Evolutionary conservation across 176 grass and related monocot genomes (phyloP), one percentile per base, ranked within the genome.

Genomic region (Paspalum vaginatum): DNA sequence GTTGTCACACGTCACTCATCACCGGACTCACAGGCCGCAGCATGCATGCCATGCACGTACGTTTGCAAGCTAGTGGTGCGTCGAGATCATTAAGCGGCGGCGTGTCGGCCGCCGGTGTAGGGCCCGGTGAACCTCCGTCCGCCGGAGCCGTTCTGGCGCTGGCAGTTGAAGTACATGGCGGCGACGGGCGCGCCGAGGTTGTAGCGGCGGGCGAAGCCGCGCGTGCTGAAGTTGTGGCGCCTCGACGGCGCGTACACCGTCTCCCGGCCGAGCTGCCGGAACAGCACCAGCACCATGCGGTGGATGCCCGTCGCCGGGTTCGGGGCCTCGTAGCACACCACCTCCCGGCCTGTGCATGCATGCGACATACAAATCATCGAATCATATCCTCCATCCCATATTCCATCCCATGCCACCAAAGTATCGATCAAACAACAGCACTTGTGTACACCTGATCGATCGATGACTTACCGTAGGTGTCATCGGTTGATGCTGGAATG

Each of bases 401-500:
- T n/a, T n/a, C n/a, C n/a, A n/a, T n/a, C n/a, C n/a, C n/a, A n/a
- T n/a, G n/a, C n/a, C n/a, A n/a, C n/a, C n/a, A n/a, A n/a, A n/a
- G n/a, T n/a, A n/a, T n/a, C n/a, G n/a, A n/a, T n/a, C n/a, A 6
- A 6, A 42, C 9, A 47, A 48, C 46, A 49, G 12, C 2, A 15
- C 16, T 10, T 9, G 22, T 44, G 5, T 43, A 56, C 32, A 32
- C 3, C 2, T 32, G 32, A 1, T 32, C 1, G 32, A 32, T 32
- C n/a, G 32, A 32, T 32, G 32, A 32, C 94, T 87, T 48, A 98
- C 95, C 92, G 75, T 84, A 87, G 25, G 39, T 87, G 20, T 82
- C 59, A 77, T 94, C 88, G 6, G 90, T 98, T 26, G 95, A 92
- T 25, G 83, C 92, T 13, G 95, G 95, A 73, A 98, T 98, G 70